Conservation (phyloP, 2,329 filamentous ascomycete species). For the Chaetothyriales sp. region DNA sequence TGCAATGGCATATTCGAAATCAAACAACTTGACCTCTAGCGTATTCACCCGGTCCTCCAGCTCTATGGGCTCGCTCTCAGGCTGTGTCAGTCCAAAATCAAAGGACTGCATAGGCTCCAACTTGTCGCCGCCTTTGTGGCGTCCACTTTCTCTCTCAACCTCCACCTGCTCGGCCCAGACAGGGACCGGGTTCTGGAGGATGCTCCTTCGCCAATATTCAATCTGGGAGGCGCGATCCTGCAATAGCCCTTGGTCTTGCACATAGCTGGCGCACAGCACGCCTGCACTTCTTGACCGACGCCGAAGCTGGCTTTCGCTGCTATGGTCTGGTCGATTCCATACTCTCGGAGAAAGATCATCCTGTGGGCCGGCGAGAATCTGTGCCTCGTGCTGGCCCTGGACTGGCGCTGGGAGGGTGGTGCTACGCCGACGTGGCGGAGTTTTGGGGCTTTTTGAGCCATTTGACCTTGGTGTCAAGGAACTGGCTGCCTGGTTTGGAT, state of each 20-base stretch:
- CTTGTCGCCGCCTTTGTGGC: background rate
- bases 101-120: conserved; percentile 12
- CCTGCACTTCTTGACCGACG: conserved; percentile 32
- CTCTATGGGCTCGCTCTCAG: conserved; percentile 23
- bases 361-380: background rate
- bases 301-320: conserved; percentile 19
- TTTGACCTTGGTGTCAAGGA: background rate
- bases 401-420: conserved; percentile 32
- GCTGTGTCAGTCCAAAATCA: conserved; percentile 19
- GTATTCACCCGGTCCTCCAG: conserved; percentile 34
- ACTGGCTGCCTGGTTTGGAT: conserved; percentile 1
- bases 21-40: conserved; percentile 36
- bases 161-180: conserved; percentile 1
- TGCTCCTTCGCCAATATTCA: conserved; percentile 23
- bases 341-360: background rate
- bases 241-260: conserved; percentile 17
- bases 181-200: conserved; percentile 18
- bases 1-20: conserved; percentile 35
- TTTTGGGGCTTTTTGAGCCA: background rate
- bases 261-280: conserved; percentile 17
- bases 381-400: conserved; percentile 25
- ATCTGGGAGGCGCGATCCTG: conserved; percentile 28
- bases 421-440: conserved; percentile 19
- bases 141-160: background rate
- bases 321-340: background rate